Conservation (phyloP, 1,284 basidiomycete genomes). For the Heimioporus retisporus region DNA sequence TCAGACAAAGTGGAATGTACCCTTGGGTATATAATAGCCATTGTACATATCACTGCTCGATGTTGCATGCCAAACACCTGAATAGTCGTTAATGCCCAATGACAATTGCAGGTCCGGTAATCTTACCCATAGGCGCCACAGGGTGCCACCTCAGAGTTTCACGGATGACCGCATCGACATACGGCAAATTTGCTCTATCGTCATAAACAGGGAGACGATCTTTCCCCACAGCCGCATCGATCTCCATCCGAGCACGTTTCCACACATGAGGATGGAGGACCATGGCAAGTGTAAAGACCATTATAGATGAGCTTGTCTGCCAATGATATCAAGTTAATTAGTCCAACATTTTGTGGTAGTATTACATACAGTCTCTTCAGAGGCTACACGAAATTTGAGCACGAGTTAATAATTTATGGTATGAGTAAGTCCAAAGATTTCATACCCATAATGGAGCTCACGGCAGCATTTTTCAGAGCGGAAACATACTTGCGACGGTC, state of each 20-base stretch:
- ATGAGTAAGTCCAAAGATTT: not conserved
- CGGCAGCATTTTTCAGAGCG: constrained; percentile 19
- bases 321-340: not conserved
- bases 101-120: not conserved
- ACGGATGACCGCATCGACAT: constrained; percentile 48
- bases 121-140: constrained; percentile 25
- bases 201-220: constrained; percentile 49
- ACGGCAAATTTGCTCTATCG: constrained; percentile 49
- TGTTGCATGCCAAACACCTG: constrained; percentile 30
- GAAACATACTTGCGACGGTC: constrained; percentile 2
- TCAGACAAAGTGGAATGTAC: constrained; percentile 1
- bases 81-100: not conserved
- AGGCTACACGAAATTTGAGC: constrained; percentile 6
- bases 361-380: constrained; percentile 25
- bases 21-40: constrained; percentile 31
- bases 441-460: not conserved
- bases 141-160: constrained; percentile 45
- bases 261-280: constrained; percentile 42
- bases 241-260: constrained; percentile 47
- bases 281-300: constrained; percentile 46
- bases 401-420: too few species aligned
- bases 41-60: constrained; percentile 24
- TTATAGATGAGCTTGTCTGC: constrained; percentile 20
- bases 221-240: constrained; percentile 48
- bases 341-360: too few species aligned